Evolutionary conservation across 2,329 filamentous ascomycete species (phyloP), one percentile per base, ranked within the genome.

Genomic region (Xylaria arbuscula): DNA sequence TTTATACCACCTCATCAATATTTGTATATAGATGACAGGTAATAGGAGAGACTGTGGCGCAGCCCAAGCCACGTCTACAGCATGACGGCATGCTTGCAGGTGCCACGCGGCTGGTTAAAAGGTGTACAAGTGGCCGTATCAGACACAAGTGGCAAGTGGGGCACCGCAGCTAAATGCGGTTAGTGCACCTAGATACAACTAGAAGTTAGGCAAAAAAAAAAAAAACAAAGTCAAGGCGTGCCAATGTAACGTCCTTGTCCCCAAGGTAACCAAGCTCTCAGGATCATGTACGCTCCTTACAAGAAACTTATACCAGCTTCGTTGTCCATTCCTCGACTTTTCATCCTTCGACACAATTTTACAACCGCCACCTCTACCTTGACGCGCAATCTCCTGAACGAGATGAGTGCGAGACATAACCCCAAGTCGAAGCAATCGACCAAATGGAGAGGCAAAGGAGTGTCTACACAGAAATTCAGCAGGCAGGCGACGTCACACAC

Each of bases 361-460:
- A 36, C 45, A 17, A 54, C 28, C 32, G 34, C 22, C 22, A 64
- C 34, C 34, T 15, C 47, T 53, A 24, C 59, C 11, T 67, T 67
- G 54, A 59, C 59, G 59, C 64, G 64, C 59, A 67, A 55, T 54
- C 48, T 62, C 53, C 11, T 40, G 11, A 13, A 11, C 54, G 59
- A 62, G 45, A 67, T 59, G 64, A 47, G 36, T 51, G 59, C n/a
- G 36, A 67, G 45, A 48, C 58, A 48, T 22, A n/a, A 32, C 47
- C 24, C 45, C 36, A 67, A 55, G 59, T 54, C 59, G 53, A 67
- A 54, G 54, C 64, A 45, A 48, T 54, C 64, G 10, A 36, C 36
- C 64, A 67, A 55, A 67, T 67, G 59, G 59, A 67, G 64, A 63
- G 32, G 38, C 59, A 62, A 34, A 53, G 64, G 47, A 42, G 15